Evolutionary conservation across 106 monocot species (phyloP), one percentile per base, ranked within the genome.

Genomic region (Apostasia shenzhenica): DNA sequence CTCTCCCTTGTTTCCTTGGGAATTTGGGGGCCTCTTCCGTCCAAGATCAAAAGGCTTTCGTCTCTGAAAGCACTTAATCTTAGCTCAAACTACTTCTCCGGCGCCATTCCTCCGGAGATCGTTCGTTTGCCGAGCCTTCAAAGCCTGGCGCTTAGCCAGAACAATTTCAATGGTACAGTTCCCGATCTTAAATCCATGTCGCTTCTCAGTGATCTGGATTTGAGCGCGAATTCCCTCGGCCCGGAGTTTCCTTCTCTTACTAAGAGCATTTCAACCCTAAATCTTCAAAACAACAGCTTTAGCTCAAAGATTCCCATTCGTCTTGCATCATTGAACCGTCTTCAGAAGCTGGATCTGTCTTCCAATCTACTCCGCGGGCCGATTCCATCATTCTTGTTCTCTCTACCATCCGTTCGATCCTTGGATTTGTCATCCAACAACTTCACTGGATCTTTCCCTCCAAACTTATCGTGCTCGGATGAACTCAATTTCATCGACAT

Each of bases 1-100:
- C 76, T 94, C 48, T 81, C 91, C 41, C 81, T 94, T 41, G 83
- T 81, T 63, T 85, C 83, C 4, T 85, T 94, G 68, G 94, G 94
- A 45, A 45, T 94, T 41, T 83, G 81, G 81, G 94, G 94, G 1
- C 65, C 78, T 7, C 70, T 94, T 52, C 70, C 88, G 8, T 14
- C 54, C n/a, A 81, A 81, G 70, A 40, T 94, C 60, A 38, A 55
- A n/a, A 78, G 79, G 14, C 60, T 94, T 12, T 42, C 57, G 14
- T 56, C 68, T 3, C 81, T 94, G 11, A 54, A 45, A 48, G 14
- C 8, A n/a, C 85, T 95, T 60, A 88, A 91, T 66, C 60, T 95
- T 59, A 80, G 76, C 84, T 80, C 84, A 44, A 93, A 93, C 57
- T 70, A 67, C 84, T 38, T 89, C 64, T 78, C 54, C 12, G 86